These are phyloP conservation scores for Triticum dicoccoides DNA, from an alignment of 176 grass and related monocot genomes.

Conservation along the genomic window DNA sequence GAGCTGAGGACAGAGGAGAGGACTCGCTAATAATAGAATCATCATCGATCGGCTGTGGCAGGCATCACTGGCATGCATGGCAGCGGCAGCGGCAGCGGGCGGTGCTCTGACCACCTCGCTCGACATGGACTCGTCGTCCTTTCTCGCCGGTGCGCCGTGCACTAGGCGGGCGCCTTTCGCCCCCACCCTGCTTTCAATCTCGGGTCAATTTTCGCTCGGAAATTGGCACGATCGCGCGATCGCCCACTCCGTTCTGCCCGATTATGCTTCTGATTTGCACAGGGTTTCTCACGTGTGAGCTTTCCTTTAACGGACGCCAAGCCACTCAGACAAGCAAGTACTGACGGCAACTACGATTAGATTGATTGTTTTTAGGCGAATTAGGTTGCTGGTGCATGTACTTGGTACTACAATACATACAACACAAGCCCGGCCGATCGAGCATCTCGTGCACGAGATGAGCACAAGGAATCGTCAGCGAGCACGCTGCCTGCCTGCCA, in stretches of 20 bases:
- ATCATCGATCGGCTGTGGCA: neutral
- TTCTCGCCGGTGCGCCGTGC: constrained; percentile 3
- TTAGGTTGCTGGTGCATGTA: too few relatives aligned
- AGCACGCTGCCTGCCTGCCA: neutral
- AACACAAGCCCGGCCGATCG: too few relatives aligned
- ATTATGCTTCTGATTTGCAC: neutral
- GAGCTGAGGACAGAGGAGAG: neutral
- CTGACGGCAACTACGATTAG: neutral
- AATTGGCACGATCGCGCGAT: constrained; percentile 21
- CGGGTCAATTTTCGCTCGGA: neutral
- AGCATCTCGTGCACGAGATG: neutral
- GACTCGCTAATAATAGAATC: neutral
- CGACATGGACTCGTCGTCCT: neutral
- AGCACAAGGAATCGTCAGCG: neutral
- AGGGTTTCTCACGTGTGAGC: neutral
- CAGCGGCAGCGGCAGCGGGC: neutral
- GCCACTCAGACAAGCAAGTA: neutral
- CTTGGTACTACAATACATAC: too few relatives aligned
- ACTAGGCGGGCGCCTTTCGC: constrained; percentile 31
- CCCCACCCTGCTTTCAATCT: neutral
- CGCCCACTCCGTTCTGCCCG: neutral
- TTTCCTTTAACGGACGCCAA: constrained; percentile 19
- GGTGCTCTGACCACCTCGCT: neutral
- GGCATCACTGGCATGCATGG: neutral
- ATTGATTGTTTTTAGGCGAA: neutral